Evolutionary conservation across 176 grass and related monocot genomes (phyloP), one percentile per base, ranked within the genome.

Genomic region (Oryza meyeriana): DNA sequence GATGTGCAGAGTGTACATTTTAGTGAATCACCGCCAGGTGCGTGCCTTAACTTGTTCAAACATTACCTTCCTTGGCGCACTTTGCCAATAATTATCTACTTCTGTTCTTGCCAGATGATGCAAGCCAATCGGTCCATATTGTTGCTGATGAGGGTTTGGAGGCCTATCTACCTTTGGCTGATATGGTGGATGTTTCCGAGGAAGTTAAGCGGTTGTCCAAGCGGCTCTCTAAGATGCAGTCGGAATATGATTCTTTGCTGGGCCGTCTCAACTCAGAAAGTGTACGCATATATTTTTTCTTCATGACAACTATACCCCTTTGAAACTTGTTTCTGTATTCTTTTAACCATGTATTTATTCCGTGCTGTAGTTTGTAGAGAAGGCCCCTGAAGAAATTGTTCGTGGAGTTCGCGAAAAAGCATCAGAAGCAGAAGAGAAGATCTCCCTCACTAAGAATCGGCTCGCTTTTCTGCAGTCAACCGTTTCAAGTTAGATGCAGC

Each of bases 121-220:
- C 88, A 71, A 95, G 91, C n/a, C 96, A 93, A 88, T 98, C 90
- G 0, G 89, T 98, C 72, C 96, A 98, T 79, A 82, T 98, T 84
- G 96, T 95, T 81, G 96, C 88, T 39, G 85, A 92, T 40, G 93
- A 95, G 28, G 93, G 90, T 72, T 61, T 95, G 80, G 96, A 95
- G 77, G 90, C 93, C 61, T 95, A 95, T 86, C 89, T 98, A 66
- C 96, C 96, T 66, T 83, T 98, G 67, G 90, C 89, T 50, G 96
- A 93, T 66, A 98, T 95, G 96, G 96, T 98, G 36, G 93, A 95
- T 67, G 88, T 97, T 55, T 92, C 92, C 12, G 92, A 88, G 50
- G 91, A 97, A 92, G 81, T 97, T 59, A 83, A 98, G 41, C 84
- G 92, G 69, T 82, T 98, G 47, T 85, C 96, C 6, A 98, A 95